Conservation (phyloP, 805 yeast genomes). For the Candida khao-thaluensis region DNA sequence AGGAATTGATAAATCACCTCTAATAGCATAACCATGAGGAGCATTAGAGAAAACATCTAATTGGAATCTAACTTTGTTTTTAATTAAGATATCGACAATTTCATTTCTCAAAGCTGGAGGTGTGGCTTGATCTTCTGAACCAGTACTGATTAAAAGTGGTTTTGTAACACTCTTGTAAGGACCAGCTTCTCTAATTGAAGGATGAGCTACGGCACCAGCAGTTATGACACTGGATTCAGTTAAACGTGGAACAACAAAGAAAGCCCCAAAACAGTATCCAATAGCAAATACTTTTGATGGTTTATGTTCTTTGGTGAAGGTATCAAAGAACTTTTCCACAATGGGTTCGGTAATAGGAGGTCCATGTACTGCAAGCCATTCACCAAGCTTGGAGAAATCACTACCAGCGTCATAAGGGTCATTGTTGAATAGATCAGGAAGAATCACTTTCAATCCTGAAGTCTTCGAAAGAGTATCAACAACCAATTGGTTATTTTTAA, state of each 20-base stretch:
- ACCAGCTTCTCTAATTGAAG: slow-evolving; percentile 68
- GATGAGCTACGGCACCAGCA: slow-evolving; percentile 77
- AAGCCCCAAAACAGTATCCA: slow-evolving; percentile 28
- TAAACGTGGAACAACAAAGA: slow-evolving; percentile 28
- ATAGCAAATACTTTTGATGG: slow-evolving; percentile 12
- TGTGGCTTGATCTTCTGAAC: slow-evolving; percentile 64
- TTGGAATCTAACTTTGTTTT: slow-evolving; percentile 54
- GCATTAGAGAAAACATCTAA: slow-evolving; percentile 59
- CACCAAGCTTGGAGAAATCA: slow-evolving; percentile 5
- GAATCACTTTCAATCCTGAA: slow-evolving; percentile 21
- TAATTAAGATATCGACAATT: slow-evolving; percentile 52
- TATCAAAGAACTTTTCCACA: slow-evolving; percentile 11
- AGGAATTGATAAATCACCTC: slow-evolving; percentile 63
- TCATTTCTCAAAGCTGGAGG: slow-evolving; percentile 55
- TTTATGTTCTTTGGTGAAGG: slow-evolving; percentile 3
- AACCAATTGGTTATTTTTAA: slow-evolving; percentile 26
- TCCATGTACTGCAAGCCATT: slow-evolving; percentile 14
- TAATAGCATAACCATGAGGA: slow-evolving; percentile 71
- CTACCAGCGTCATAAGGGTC: slow-evolving; percentile 19
- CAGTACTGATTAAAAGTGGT: slow-evolving; percentile 69
- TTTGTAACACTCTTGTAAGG: slow-evolving; percentile 47
- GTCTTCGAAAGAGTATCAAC: slow-evolving; percentile 25
- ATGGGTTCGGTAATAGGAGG: slow-evolving; percentile 14
- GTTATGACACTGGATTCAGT: slow-evolving; percentile 40
- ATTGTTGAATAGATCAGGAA: slow-evolving; percentile 31